These are phyloP conservation scores for Mucor mucedo DNA, from an alignment of 371 early-diverging fungal species.

Conservation along the genomic window DNA sequence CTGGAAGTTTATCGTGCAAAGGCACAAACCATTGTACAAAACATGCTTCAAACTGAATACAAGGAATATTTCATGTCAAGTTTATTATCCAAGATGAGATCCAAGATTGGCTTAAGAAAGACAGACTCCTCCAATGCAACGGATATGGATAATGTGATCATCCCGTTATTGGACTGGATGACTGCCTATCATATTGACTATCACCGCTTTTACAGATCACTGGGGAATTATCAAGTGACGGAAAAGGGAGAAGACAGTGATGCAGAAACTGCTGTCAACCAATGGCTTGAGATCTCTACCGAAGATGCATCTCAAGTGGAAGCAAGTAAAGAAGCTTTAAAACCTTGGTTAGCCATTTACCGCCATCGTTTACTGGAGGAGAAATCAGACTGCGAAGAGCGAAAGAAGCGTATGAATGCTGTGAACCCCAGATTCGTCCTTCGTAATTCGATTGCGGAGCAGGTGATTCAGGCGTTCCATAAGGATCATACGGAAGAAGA, in stretches of 20 bases:
- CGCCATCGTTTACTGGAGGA: conserved; percentile 55
- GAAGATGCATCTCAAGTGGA: conserved; percentile 25
- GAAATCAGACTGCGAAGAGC: conserved; percentile 21
- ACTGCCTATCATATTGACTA: conserved; percentile 68
- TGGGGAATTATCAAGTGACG: conserved; percentile 48
- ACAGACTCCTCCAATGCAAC: conserved; percentile 3
- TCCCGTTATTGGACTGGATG: conserved; percentile 75
- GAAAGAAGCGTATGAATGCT: conserved; percentile 59
- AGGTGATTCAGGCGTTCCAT: conserved; percentile 61
- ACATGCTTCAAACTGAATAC: conserved; percentile 57
- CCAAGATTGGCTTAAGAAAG: conserved; percentile 53
- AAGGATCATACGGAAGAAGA: conserved; percentile 32
- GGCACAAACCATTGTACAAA: conserved; percentile 52
- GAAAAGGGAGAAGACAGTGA: conserved; percentile 47
- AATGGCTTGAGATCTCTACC: conserved; percentile 40
- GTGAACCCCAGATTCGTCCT: conserved; percentile 76
- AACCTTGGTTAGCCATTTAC: conserved; percentile 55
- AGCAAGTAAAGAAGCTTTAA: conserved; percentile 31
- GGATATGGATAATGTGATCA: conserved; percentile 60
- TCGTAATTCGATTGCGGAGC: conserved; percentile 77
- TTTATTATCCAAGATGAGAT: conserved; percentile 61
- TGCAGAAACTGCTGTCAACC: conserved; percentile 35
- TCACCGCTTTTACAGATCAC: conserved; percentile 72
- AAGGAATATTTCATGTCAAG: conserved; percentile 55
- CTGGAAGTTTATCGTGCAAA: conserved; percentile 32